phyloP scores from a whole-genome alignment of 495 filamentous ascomycete genomes.

The Pyrenopolyporus hunteri region DNA sequence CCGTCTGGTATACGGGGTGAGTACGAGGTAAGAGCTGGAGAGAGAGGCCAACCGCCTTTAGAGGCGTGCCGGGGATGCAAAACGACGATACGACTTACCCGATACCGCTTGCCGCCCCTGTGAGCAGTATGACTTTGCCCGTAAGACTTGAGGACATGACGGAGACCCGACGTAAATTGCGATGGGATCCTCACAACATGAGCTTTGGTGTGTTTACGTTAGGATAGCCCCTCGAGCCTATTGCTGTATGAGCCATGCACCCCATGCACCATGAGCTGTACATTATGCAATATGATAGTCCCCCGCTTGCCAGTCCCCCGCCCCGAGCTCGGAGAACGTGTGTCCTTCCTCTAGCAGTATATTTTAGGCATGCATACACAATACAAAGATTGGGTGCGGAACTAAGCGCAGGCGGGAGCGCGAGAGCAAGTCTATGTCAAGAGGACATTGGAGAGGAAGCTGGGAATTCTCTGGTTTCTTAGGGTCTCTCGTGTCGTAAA shows the following conservation, averaged over 20 bases:
- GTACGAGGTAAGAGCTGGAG: background rate
- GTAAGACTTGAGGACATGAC: slow-evolving; percentile 45
- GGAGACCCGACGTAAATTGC: background rate
- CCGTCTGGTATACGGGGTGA: slow-evolving; percentile 37
- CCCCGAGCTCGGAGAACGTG: slow-evolving; percentile 19
- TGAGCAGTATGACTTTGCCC: slow-evolving; percentile 55
- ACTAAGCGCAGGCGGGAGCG: slow-evolving; percentile 4
- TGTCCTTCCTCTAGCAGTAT: too few species aligned
- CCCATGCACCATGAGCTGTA: too few species aligned
- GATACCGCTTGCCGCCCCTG: slow-evolving; percentile 61
- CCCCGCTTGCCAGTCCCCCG: slow-evolving; percentile 35
- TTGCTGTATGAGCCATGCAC: too few species aligned
- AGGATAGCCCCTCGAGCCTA: background rate
- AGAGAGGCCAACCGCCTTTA: background rate
- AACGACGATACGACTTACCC: slow-evolving; percentile 37
- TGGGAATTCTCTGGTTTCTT: slow-evolving; percentile 9
- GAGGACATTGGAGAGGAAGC: background rate
- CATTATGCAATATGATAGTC: background rate
- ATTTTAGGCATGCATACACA: too few species aligned
- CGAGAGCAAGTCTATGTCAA: background rate
- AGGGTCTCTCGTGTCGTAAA: background rate
- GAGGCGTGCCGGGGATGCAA: background rate
- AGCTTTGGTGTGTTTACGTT: background rate
- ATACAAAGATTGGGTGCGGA: slow-evolving; percentile 29
- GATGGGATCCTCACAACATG: background rate